Evolutionary conservation across 768 basidiomycete genomes (phyloP).

Genomic region (Lentinus brumalis): DNA sequence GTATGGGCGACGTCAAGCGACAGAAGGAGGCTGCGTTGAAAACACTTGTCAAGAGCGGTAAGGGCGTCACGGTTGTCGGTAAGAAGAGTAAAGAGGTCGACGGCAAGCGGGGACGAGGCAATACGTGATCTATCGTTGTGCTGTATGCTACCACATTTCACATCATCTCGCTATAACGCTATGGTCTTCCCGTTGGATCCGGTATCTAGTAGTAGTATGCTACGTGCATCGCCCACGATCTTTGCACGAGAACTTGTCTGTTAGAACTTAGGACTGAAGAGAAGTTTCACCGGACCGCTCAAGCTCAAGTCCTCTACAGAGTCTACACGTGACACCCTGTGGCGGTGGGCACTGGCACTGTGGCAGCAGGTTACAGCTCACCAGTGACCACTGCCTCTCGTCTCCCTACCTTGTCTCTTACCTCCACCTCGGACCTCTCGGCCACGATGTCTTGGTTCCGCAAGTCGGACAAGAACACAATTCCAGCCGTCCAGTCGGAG

Average conservation of each 20-base stretch:
- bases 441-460: constrained; percentile 67
- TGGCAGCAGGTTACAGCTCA: constrained; percentile 8
- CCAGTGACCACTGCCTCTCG: constrained; percentile 5
- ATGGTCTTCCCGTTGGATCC: background rate
- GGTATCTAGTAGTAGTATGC: no score
- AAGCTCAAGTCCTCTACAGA: background rate
- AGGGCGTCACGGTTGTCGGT: constrained; percentile 86
- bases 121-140: constrained; percentile 8
- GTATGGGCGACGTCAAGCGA: constrained; percentile 61
- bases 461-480: constrained; percentile 56
- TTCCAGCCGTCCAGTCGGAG: constrained; percentile 63
- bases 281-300: no score
- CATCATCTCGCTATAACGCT: background rate
- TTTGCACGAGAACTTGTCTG: no score
- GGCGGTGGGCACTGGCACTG: constrained; percentile 6
- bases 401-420: constrained; percentile 3
- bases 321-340: constrained; percentile 13
- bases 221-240: no score
- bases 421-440: background rate
- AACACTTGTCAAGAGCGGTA: constrained; percentile 80
- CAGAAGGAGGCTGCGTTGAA: constrained; percentile 85
- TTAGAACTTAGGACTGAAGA: no score
- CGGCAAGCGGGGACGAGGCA: constrained; percentile 39
- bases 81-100: constrained; percentile 51
- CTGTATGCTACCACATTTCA: constrained; percentile 7